Evolutionary conservation across 164 flowering plant genomes (phyloP), one percentile per base, ranked within the genome.

Genomic region (Stephania yunnanensis): DNA sequence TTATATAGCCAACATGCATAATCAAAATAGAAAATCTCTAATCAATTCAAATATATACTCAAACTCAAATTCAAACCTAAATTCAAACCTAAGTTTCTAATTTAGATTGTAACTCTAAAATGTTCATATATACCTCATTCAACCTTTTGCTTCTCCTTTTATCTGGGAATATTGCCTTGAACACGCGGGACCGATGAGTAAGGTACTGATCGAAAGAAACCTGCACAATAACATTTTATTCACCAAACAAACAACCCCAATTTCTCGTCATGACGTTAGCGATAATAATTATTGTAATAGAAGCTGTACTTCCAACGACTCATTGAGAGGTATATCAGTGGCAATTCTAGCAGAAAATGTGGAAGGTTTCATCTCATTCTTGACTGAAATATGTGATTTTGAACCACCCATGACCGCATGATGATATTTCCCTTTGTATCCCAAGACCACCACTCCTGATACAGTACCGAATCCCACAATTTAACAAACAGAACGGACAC

Each of bases 161-260:
- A 70, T 92, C 98, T 2, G 95, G 98, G 78, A 94, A 94, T 1
- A 92, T 91, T 64, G 98, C 94, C 75, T 82, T 68, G 70, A 94
- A 88, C 8, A 94, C 92, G 76, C 98, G 85, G 4, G 86, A 81
- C 52, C 86, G 89, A 74, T 94, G 83, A 67, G 87, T 87, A 77
- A 92, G 76, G 73, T 92, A 94, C 64, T 86, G 81, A 84, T 92
- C 97, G 74, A 94, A 94, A 6, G 88, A 86, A 75, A 93, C 93
- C 97, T 93, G 85, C 82, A 50, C 50, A n/a, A 45, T 58, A 11
- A 7, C 44, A 69, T 75, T 48, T 22, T 46, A 15, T n/a, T 6
- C 2, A 67, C 45, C 45, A 19, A 2, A 61, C 3, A 81, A 9
- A 73, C 46, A 71, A 36, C 42, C 42, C 42, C 42, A 36, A 36